Evolutionary conservation across 176 grass and related monocot species (phyloP), one percentile per base, ranked within the genome.

Genomic region (Leersia perrieri): DNA sequence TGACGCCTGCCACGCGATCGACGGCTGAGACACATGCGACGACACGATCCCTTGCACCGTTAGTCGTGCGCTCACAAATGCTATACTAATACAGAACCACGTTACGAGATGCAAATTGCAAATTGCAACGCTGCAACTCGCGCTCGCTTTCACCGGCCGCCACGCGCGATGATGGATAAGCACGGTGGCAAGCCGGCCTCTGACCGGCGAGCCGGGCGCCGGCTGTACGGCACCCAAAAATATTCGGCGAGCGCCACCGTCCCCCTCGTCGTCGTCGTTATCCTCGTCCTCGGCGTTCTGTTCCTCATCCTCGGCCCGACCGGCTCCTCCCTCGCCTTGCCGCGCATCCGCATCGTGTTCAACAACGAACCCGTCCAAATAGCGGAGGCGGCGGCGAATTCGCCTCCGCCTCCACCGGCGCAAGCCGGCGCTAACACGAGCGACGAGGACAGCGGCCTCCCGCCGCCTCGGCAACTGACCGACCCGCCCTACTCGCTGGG

Each of bases 401-500:
- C 66, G 26, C 55, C 49, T 7, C 32, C 75, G 3, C 34, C 47
- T 9, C 75, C 10, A n/a, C 6, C 0, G 63, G 5, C 18, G 18
- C 15, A 51, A 11, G n/a, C 70, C 60, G 1, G 60, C 70, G 13
- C 8, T 4, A 89, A 89, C 32, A 39, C 14, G 14, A 84, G 40
- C 27, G 87, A 74, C 47, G 75, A 84, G 63, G 82, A 76, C 70
- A 8, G 1, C 12, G 87, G 76, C 63, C 86, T 88, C 32, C 80
- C 84, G 45, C 83, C 76, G 66, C 73, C 89, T 20, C 84, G 85
- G 67, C 87, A 83, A 88, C 82, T 90, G 67, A 83, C 72, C 9
- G 86, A 89, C 70, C 86, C 79, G 64, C 70, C 85, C 23, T 97
- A 97, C 91, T 88, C 84, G 3, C 80, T 97, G 76, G 91, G 91